Percentiles rank a stretch among this genome's conserved stretches.
Conservation (phyloP, 2,329 filamentous ascomycete genomes). For the Fusarium poae region DNA sequence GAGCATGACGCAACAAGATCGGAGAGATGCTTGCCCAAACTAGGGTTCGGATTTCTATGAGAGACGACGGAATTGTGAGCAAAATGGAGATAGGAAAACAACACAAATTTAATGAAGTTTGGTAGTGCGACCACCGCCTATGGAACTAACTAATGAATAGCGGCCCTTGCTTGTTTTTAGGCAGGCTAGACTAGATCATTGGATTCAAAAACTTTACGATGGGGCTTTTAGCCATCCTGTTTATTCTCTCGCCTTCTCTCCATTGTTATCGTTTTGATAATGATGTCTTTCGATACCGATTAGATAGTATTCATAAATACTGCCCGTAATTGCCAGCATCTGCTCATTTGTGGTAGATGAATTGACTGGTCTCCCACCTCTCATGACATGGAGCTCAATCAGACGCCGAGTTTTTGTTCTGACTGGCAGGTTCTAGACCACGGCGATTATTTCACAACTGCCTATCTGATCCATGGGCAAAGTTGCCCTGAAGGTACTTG, state of each 20-base stretch:
- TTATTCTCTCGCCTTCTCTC: not conserved
- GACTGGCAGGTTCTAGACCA: slow-evolving; percentile 39
- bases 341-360: not conserved
- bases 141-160: slow-evolving; percentile 14
- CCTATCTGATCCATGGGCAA: slow-evolving; percentile 23
- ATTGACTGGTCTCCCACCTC: slow-evolving; percentile 18
- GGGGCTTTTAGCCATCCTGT: slow-evolving; percentile 22
- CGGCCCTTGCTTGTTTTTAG: slow-evolving; percentile 32
- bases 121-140: slow-evolving; percentile 22
- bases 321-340: slow-evolving; percentile 14
- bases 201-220: slow-evolving; percentile 29
- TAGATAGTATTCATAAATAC: not conserved
- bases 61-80: slow-evolving; percentile 39
- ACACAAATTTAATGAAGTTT: slow-evolving; percentile 32
- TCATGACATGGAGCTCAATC: slow-evolving; percentile 18
- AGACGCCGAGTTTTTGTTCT: slow-evolving; percentile 24
- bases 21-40: slow-evolving; percentile 31
- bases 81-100: slow-evolving; percentile 34
- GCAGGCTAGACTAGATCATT: slow-evolving; percentile 41
- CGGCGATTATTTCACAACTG: slow-evolving; percentile 31
- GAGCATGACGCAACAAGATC: slow-evolving; percentile 54
- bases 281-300: not conserved
- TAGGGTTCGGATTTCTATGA: slow-evolving; percentile 32
- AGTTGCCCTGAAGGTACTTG: slow-evolving; percentile 20
- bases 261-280: slow-evolving; percentile 3